A percentile compares a stretch with the other conserved stretches of the same genome.
These are phyloP conservation scores for Phytophthora cryptogea DNA, from an alignment of 352 stramenopile species.

Conservation along the genomic window DNA sequence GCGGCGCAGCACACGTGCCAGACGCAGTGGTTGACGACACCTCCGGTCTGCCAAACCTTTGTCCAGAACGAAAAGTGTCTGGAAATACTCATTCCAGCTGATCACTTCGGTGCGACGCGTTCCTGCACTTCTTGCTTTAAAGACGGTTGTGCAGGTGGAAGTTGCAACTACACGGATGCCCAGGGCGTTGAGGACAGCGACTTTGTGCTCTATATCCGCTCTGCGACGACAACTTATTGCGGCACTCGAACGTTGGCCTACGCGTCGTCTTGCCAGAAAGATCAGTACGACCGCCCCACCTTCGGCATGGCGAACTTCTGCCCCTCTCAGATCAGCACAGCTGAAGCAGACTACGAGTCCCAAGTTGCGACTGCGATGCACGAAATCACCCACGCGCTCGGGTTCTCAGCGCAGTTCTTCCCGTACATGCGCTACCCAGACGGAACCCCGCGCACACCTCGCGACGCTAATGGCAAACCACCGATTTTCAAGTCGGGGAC, in stretches of 20 bases:
- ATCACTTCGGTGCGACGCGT: slow-evolving; percentile 60
- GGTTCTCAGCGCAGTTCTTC: slow-evolving; percentile 81
- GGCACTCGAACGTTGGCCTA: slow-evolving; percentile 63
- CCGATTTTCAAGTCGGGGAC: slow-evolving; percentile 30
- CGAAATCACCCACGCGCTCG: slow-evolving; percentile 82
- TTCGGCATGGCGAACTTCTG: slow-evolving; percentile 90
- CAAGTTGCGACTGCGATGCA: slow-evolving; percentile 79
- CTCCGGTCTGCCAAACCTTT: slow-evolving; percentile 59
- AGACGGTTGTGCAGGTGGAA: slow-evolving; percentile 42
- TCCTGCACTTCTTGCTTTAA: slow-evolving; percentile 52
- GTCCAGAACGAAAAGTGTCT: slow-evolving; percentile 59
- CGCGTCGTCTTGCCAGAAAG: slow-evolving; percentile 80
- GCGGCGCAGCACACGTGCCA: slow-evolving; percentile 65
- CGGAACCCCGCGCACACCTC: slow-evolving; percentile 65
- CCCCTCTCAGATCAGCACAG: slow-evolving; percentile 61
- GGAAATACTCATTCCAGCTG: slow-evolving; percentile 70
- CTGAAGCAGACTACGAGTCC: slow-evolving; percentile 54
- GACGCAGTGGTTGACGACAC: slow-evolving; percentile 57
- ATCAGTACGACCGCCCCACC: slow-evolving; percentile 83
- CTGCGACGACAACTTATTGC: slow-evolving; percentile 56
- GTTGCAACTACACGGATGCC: slow-evolving; percentile 40
- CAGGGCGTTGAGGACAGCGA: slow-evolving; percentile 54
- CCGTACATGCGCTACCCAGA: slow-evolving; percentile 72
- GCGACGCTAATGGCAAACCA: slow-evolving; percentile 48
- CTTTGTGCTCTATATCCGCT: slow-evolving; percentile 77